A percentile compares a stretch with the other conserved stretches of the same genome.
These are phyloP conservation scores for Paratinospora sagittata DNA, from an alignment of 164 flowering plant genomes.

Conservation along the genomic window DNA sequence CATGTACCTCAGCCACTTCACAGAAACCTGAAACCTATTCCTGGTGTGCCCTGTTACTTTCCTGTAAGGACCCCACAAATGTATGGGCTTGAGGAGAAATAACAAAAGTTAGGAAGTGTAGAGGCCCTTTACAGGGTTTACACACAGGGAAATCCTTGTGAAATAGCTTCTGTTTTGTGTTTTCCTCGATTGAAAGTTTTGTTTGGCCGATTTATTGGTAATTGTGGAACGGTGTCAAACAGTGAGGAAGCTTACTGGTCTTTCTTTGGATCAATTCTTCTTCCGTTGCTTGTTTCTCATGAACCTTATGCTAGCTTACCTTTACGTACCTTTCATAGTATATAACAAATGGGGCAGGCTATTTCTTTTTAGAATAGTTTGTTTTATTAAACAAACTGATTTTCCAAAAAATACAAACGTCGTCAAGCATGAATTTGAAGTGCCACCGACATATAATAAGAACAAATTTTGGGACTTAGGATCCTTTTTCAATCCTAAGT, in stretches of 20 bases:
- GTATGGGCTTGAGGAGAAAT: neutral
- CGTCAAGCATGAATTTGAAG: too few relatives aligned
- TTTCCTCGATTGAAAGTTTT: neutral
- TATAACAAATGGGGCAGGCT: too few relatives aligned
- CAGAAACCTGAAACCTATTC: neutral
- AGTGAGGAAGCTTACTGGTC: neutral
- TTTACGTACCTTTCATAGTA: too few relatives aligned
- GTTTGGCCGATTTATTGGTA: neutral
- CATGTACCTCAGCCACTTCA: neutral
- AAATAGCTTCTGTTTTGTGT: neutral
- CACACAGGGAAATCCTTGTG: neutral
- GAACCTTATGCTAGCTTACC: neutral
- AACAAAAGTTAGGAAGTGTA: neutral
- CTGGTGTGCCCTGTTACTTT: neutral
- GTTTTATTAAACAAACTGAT: too few relatives aligned
- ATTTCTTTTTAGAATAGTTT: too few relatives aligned
- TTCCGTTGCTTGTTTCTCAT: slow-evolving; percentile 1
- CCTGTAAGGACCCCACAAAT: neutral
- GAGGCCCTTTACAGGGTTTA: neutral
- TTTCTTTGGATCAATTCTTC: neutral
- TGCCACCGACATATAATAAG: too few relatives aligned
- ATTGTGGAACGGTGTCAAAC: neutral
- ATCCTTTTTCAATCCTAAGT: too few relatives aligned
- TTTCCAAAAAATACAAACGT: too few relatives aligned
- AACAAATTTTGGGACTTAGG: too few relatives aligned